Conservation (phyloP, 805 yeast genomes). For the Blastobotrys peoriensis region DNA sequence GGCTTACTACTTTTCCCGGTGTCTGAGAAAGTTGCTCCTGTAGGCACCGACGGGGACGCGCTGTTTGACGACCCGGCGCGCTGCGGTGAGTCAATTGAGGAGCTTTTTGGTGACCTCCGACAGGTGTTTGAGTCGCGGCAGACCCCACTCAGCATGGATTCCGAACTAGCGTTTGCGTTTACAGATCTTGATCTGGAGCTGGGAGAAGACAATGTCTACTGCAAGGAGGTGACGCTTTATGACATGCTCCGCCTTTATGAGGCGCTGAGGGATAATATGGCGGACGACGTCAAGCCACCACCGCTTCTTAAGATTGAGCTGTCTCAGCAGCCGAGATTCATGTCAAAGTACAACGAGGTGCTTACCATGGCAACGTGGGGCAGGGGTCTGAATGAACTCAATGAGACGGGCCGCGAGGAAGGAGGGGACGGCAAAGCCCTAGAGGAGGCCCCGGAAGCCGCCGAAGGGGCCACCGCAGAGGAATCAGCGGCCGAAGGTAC, state of each 20-base stretch:
- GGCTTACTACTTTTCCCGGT: not conserved
- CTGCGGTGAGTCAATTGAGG: constrained; percentile 15
- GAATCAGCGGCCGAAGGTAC: not conserved
- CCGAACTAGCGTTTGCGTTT: constrained; percentile 20
- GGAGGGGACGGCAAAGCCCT: not conserved
- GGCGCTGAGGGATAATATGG: constrained; percentile 15
- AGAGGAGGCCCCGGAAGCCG: constrained; percentile 12
- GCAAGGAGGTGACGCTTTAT: constrained; percentile 20
- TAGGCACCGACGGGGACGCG: not conserved
- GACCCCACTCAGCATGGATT: constrained; percentile 9
- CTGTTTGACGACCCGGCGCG: not conserved
- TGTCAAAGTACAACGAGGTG: constrained; percentile 17
- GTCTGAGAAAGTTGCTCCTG: not conserved
- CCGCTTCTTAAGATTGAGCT: constrained; percentile 11
- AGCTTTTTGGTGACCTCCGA: constrained; percentile 12
- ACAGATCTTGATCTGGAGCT: constrained; percentile 20
- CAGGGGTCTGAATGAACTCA: constrained; percentile 12
- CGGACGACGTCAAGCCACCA: constrained; percentile 8
- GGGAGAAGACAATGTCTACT: constrained; percentile 26
- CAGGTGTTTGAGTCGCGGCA: constrained; percentile 11
- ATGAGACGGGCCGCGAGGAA: not conserved
- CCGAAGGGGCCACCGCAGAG: constrained; percentile 7
- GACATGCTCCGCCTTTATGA: constrained; percentile 20
- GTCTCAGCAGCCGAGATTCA: constrained; percentile 15
- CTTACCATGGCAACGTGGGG: constrained; percentile 11